Percentiles rank a stretch among this genome's conserved stretches.
phyloP scores from a whole-genome alignment of 2,329 filamentous ascomycete genomes.

The Pseudocercospora crystallina region DNA sequence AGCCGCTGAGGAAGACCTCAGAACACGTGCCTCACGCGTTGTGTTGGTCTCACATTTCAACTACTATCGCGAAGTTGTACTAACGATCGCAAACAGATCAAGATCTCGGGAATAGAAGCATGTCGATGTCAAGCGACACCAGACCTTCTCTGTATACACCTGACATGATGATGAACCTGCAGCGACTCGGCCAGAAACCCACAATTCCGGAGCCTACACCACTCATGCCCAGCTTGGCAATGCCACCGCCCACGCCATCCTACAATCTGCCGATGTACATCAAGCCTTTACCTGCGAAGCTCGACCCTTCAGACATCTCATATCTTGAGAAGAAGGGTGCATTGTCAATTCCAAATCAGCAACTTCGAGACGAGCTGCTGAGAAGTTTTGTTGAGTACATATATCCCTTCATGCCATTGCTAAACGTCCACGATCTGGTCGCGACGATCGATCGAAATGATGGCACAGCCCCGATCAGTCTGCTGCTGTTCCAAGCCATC shows the following conservation, averaged over 20 bases:
- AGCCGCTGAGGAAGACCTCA: conserved; percentile 25
- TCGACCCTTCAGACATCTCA: conserved; percentile 76
- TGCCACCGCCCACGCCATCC: conserved; percentile 29
- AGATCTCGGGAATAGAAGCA: conserved; percentile 27
- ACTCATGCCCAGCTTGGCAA: conserved; percentile 23
- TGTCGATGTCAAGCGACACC: conserved; percentile 18
- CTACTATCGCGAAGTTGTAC: neutral
- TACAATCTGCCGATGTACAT: conserved; percentile 66
- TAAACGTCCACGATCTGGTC: conserved; percentile 66
- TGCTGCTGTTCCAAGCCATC: conserved; percentile 87
- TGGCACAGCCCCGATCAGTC: conserved; percentile 70
- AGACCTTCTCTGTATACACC: conserved; percentile 29
- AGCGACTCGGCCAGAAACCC: conserved; percentile 28
- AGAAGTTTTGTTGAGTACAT: conserved; percentile 85
- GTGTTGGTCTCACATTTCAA: conserved; percentile 49
- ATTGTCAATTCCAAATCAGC: conserved; percentile 68
- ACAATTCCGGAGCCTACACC: conserved; percentile 26
- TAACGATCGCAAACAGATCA: conserved; percentile 27
- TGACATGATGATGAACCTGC: conserved; percentile 33
- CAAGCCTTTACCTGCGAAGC: conserved; percentile 72
- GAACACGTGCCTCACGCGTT: conserved; percentile 63
- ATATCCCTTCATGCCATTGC: conserved; percentile 87
- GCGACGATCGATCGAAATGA: conserved; percentile 64
- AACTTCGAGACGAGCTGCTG: conserved; percentile 76
- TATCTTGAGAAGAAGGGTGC: conserved; percentile 85